Conservation (phyloP, 2,329 filamentous ascomycete genomes). For the Nemania sp. region DNA sequence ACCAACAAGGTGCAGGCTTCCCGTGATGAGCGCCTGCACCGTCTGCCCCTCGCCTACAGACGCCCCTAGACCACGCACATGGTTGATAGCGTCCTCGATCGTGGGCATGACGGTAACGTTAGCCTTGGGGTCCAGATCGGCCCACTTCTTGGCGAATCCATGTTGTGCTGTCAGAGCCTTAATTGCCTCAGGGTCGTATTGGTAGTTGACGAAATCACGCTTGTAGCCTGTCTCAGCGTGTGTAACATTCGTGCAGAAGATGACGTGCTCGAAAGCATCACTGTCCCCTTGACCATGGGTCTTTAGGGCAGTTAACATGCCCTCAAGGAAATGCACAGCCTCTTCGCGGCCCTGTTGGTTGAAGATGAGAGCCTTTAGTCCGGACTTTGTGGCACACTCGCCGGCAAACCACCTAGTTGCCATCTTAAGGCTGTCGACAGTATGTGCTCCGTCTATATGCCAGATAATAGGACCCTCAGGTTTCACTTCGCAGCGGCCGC, state of each 20-base stretch:
- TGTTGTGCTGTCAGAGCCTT: slow-evolving; percentile 64
- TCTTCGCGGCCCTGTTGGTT: slow-evolving; percentile 79
- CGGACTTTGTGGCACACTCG: slow-evolving; percentile 52
- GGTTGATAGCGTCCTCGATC: slow-evolving; percentile 67
- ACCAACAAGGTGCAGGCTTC: slow-evolving; percentile 73
- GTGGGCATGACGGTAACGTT: slow-evolving; percentile 62
- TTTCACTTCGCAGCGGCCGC: slow-evolving; percentile 80
- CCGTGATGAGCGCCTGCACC: slow-evolving; percentile 67
- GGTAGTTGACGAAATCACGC: slow-evolving; percentile 68
- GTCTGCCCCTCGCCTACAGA: slow-evolving; percentile 50
- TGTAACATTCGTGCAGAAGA: slow-evolving; percentile 85
- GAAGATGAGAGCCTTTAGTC: slow-evolving; percentile 76
- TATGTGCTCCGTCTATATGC: slow-evolving; percentile 96
- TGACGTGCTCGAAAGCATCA: slow-evolving; percentile 73
- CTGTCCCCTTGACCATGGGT: slow-evolving; percentile 48
- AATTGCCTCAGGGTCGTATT: slow-evolving; percentile 64
- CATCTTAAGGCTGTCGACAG: slow-evolving; percentile 85
- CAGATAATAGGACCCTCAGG: slow-evolving; percentile 72
- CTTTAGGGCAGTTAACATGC: slow-evolving; percentile 56
- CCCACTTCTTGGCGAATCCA: slow-evolving; percentile 66
- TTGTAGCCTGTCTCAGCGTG: slow-evolving; percentile 65
- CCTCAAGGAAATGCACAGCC: slow-evolving; percentile 65
- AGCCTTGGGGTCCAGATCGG: slow-evolving; percentile 59
- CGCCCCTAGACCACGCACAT: slow-evolving; percentile 55
- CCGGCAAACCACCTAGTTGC: slow-evolving; percentile 84